Evolutionary conservation across 176 grass and related monocot genomes (phyloP).

Genomic region (Rhipidocladum racemiflorum): DNA sequence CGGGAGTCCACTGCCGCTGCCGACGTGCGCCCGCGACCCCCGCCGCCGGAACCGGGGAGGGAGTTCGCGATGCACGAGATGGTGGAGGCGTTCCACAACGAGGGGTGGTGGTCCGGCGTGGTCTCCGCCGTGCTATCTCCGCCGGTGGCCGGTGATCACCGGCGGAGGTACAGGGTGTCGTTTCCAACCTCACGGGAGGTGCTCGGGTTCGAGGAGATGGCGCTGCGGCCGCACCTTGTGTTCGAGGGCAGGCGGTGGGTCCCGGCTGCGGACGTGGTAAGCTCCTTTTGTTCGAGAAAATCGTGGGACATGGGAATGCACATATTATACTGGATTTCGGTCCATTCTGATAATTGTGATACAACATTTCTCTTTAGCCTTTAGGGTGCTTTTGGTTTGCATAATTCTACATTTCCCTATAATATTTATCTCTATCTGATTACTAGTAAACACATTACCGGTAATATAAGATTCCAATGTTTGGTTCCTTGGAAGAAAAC

Average conservation of each 20-base stretch:
- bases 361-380: background rate
- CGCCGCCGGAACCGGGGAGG: background rate
- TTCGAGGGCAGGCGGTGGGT: constrained; percentile 42
- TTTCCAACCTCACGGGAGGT: constrained; percentile 61
- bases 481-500: too few species aligned
- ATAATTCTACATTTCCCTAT: too few species aligned
- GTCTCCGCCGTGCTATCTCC: background rate
- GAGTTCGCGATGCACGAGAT: constrained; percentile 38
- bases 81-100: constrained; percentile 65
- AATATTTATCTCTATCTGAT: too few species aligned
- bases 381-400: background rate
- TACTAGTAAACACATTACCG: too few species aligned
- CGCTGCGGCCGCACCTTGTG: constrained; percentile 43
- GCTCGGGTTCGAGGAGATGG: constrained; percentile 40
- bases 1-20: background rate
- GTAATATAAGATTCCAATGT: too few species aligned
- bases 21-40: constrained; percentile 14
- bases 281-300: background rate
- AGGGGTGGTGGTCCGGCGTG: constrained; percentile 71
- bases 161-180: constrained; percentile 41
- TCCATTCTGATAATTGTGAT: background rate
- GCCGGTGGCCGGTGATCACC: background rate
- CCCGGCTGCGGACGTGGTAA: constrained; percentile 33
- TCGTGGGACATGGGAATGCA: too few species aligned
- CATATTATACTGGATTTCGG: background rate